Base-by-base conservation (phyloP, 345 rosid species). In the Populus tremula region DNA sequence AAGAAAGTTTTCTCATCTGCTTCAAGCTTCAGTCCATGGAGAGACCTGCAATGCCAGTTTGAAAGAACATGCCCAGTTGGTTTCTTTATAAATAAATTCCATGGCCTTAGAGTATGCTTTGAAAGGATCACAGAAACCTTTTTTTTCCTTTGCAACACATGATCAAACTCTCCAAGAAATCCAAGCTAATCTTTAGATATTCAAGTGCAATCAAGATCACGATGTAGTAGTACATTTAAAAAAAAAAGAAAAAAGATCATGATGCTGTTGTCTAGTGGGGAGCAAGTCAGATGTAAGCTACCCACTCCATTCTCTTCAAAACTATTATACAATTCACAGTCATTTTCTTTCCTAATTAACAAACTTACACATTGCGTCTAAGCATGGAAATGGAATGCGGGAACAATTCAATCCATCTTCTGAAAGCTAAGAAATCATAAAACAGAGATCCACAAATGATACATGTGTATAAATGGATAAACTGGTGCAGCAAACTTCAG, bases 1-100 rank as follows among this genome's bases (percentile, higher is more conserved):
- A 77, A 11, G 71, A 77, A 25, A 38, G 29, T 43, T 69, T 54
- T 66, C 70, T 77, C 54, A 31, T 69, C 78, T 29, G 50, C 76
- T 77, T 39, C 81, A 38, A 64, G 59, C 70, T 82, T 82, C 38
- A 29, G 66, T 72, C 70, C 84, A 66, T 68, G 78, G 66, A 50
- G 77, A 63, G 38, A 63, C 77, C 77, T 74, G 69, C 50, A 74
- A 23, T 74, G 43, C 27, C 66, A 59, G n/a, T 35, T 56, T 11
- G 45, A 16, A 62, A 25, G 20, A 36, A 17, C 31, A 21, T 45
- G 11, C 38, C 20, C 36, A 9, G 36, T 33, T 33, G 36, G 36
- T 33, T 33, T 33, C 36, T 33, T 33, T 33, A 33, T 33, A 33
- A 33, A 33, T 33, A 33, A 33, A 33, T 33, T 33, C 36, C 36